A percentile compares a stretch with the other conserved stretches of the same genome.
Conservation (phyloP, 2,329 filamentous ascomycete genomes). For the Diaporthe sp. region DNA sequence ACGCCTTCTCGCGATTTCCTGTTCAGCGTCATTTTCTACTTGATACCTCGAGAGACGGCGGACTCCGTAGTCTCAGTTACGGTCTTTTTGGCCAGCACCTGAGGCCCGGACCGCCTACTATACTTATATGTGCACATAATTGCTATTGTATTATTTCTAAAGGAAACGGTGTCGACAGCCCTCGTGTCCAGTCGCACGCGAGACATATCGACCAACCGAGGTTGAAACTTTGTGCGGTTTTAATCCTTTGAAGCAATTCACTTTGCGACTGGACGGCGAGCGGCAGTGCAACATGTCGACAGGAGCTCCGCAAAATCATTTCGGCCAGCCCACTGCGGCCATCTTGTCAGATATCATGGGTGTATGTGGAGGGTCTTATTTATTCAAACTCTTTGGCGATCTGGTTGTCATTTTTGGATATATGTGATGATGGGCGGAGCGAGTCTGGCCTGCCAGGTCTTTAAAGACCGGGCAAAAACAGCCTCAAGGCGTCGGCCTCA, state of each 20-base stretch:
- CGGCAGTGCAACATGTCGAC: background rate
- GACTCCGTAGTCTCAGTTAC: slow-evolving; percentile 14
- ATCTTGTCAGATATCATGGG: slow-evolving; percentile 5
- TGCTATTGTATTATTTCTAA: slow-evolving; percentile 39
- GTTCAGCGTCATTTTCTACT: slow-evolving; percentile 38
- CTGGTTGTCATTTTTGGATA: slow-evolving; percentile 23
- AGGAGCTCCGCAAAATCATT: background rate
- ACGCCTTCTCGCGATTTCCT: slow-evolving; percentile 34
- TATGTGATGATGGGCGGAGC: background rate
- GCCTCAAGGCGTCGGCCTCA: slow-evolving; percentile 3
- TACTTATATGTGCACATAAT: slow-evolving; percentile 40
- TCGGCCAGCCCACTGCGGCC: background rate
- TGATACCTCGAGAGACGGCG: slow-evolving; percentile 36
- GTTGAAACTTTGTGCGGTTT: background rate
- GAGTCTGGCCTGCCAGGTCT: background rate
- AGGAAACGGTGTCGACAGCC: slow-evolving; percentile 29
- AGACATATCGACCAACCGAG: background rate
- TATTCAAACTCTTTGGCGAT: slow-evolving; percentile 12
- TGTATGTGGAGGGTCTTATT: slow-evolving; percentile 16
- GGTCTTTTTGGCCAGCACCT: slow-evolving; percentile 16
- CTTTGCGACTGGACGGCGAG: background rate
- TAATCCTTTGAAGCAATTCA: background rate
- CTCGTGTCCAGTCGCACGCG: background rate
- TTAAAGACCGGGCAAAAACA: background rate
- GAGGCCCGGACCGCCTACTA: slow-evolving; percentile 30